Evolutionary conservation across 108 stramenopile genomes (phyloP), one percentile per base, ranked within the genome.

Genomic region (Pseudonitzschia delicatissima): DNA sequence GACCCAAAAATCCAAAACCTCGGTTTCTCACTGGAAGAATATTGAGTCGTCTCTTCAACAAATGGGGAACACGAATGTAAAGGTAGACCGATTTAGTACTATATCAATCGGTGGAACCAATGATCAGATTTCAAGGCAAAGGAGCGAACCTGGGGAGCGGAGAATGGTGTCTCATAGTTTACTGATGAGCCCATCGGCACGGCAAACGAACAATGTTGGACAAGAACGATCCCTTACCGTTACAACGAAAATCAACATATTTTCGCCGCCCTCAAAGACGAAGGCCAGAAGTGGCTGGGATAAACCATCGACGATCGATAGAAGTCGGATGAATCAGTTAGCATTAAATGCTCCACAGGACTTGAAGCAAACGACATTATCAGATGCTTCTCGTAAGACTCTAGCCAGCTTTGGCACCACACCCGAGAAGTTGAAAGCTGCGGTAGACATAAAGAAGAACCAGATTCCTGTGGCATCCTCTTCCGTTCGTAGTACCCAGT

Each of bases 321-420:
- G 51, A 18, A 35, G 39, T 27, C 44, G 59, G 45, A 31, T 57
- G 26, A 48, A 57, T 18, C 35, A 59, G 17, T 39, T 80, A 26
- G 29, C 66, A 2, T 66, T 68, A 17, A n/a, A 28, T 8, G 68
- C 67, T 11, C 83, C 84, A 35, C 35, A 45, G 48, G 78, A 77
- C 5, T 42, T 92, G 37, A 74, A 81, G 35, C 70, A 83, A 45
- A 73, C 82, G 26, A 66, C 82, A 17, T 51, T 78, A 42, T 61
- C 77, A 26, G 69, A 77, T 63, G 81, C 78, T 4, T 81, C 84
- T 5, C 82, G 85, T 44, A 23, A 76, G 17, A 84, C 84, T 5
- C 78, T 92, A 8, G 81, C 86, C 1, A 52, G 66, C 37, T 83
- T 87, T 68, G 90, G 90, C 53, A 88, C 84, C 11, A 85, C 84